A percentile compares a stretch with the other conserved stretches of the same genome.
Conservation (phyloP, 345 rosid genomes). For the Heritiera littoralis region DNA sequence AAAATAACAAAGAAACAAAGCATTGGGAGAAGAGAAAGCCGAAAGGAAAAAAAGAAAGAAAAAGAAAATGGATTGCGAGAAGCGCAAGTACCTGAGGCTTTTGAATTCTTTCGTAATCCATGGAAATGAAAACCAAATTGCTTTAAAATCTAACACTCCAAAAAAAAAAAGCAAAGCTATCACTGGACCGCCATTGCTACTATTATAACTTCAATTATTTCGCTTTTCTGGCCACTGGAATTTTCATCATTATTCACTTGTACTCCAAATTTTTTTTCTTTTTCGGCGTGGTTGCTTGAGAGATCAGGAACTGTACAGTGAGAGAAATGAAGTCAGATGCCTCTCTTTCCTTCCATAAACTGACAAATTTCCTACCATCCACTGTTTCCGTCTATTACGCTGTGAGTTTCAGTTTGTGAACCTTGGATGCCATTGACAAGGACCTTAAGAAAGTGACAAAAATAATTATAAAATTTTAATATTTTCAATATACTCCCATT, state of each 20-base stretch:
- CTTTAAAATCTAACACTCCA: constrained; percentile 1
- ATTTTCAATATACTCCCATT: background rate
- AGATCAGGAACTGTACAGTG: background rate
- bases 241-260: background rate
- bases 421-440: constrained; percentile 12
- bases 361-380: background rate
- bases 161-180: background rate
- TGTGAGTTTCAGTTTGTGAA: background rate
- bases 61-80: background rate
- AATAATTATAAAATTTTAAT: background rate
- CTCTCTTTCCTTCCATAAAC: background rate
- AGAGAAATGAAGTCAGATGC: background rate
- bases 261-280: background rate
- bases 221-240: background rate
- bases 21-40: constrained; percentile 28
- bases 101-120: constrained; percentile 90
- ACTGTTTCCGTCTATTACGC: background rate
- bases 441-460: background rate
- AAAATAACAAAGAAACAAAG: constrained; percentile 28
- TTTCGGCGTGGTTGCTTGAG: constrained; percentile 7
- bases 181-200: background rate
- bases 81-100: constrained; percentile 53
- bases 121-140: constrained; percentile 18
- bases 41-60: constrained; percentile 14
- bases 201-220: background rate